Evolutionary conservation across 2,329 filamentous ascomycete species (phyloP), one percentile per base, ranked within the genome.

Genomic region (Trichoderma citrinoviride): DNA sequence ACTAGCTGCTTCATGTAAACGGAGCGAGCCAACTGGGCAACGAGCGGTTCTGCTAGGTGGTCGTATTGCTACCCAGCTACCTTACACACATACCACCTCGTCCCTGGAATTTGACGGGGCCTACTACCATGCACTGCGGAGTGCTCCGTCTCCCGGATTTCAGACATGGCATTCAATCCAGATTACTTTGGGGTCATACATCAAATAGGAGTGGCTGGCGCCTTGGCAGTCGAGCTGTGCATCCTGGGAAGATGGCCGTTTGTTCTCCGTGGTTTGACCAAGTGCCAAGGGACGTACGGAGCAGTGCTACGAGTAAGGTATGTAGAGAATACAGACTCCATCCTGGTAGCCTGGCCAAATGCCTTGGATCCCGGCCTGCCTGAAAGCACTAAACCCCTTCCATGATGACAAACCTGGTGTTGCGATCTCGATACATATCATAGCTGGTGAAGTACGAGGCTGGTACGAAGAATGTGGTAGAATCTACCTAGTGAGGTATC

Each of bases 181-280:
- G 15, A 23, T 41, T 12, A 55, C 40, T 41, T 55, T 55, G 14
- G 25, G 52, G 43, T 49, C 27, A 47, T 46, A 8, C 56, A 3
- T 60, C 19, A 21, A 60, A 49, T 49, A 43, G 19, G 56, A 23
- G 56, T 60, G 56, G 56, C 56, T 49, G 56, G 56, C 44, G 43
- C 10, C 56, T 49, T 60, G 56, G 56, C 56, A n/a, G 27, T 5
- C 7, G 8, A 25, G 23, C n/a, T 23, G 52, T 17, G 33, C 21
- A 23, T 37, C 25, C 25, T 27, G 29, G 50, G 14, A 6, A 41
- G 52, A 40, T 37, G 29, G 52, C 33, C 21, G 33, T 41, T 50
- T 55, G 33, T 55, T 55, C 21, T 55, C 52, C 52, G 33, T 27
- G 49, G 19, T 19, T 37, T 33, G 49, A 37, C n/a, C 50, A 21